Conservation (phyloP, 1,284 basidiomycete genomes). For the Trichosporon asahii region DNA sequence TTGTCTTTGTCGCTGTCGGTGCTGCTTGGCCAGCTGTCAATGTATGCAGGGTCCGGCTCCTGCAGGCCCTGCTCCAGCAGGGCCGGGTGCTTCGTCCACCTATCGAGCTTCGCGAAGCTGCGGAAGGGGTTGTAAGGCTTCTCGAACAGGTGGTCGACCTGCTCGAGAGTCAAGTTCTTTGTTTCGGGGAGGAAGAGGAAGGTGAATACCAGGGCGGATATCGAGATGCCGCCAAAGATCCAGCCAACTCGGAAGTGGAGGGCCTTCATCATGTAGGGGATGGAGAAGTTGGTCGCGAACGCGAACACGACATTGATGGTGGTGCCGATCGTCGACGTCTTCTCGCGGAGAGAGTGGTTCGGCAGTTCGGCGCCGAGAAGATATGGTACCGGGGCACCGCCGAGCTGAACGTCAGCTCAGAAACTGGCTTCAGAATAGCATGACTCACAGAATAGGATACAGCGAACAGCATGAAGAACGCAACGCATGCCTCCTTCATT, state of each 20-base stretch:
- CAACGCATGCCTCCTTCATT: not conserved
- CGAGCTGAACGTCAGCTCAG: slow-evolving; percentile 12
- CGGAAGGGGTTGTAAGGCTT: not conserved
- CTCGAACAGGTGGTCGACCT: slow-evolving; percentile 13
- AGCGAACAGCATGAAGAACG: slow-evolving; percentile 14
- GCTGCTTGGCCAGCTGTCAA: not conserved
- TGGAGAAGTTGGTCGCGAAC: slow-evolving; percentile 14
- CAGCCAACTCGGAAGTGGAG: slow-evolving; percentile 16
- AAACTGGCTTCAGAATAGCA: too few relatives aligned
- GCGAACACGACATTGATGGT: slow-evolving; percentile 16
- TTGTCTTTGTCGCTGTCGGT: not conserved
- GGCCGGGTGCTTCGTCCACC: not conserved
- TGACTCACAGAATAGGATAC: slow-evolving; percentile 11
- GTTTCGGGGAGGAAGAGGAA: slow-evolving; percentile 17
- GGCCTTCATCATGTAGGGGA: slow-evolving; percentile 15
- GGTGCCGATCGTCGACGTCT: slow-evolving; percentile 15
- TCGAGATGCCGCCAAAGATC: slow-evolving; percentile 15
- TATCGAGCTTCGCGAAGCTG: not conserved
- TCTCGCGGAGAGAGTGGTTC: slow-evolving; percentile 16
- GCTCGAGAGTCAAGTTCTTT: slow-evolving; percentile 26
- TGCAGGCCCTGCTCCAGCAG: not conserved
- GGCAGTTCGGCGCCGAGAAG: slow-evolving; percentile 22
- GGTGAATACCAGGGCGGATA: slow-evolving; percentile 6
- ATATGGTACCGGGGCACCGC: slow-evolving; percentile 16
- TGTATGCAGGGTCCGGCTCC: not conserved